Percentiles rank a stretch among this genome's conserved stretches.
These are phyloP conservation scores for Aspergillus udagawae DNA, from an alignment of 2,329 filamentous ascomycete species.

Conservation along the genomic window DNA sequence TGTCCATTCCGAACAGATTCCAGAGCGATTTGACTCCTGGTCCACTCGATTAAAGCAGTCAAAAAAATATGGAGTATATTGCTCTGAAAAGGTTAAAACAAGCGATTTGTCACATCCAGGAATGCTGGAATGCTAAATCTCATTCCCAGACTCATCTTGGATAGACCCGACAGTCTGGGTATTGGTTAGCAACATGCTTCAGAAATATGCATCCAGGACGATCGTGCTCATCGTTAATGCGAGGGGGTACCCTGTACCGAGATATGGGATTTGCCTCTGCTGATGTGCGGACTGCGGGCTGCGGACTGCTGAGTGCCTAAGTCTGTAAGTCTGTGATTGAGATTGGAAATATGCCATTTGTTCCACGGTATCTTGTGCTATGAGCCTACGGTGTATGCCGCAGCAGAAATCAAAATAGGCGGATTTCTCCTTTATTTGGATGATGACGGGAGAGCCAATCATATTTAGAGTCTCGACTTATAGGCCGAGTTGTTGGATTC, in stretches of 20 bases:
- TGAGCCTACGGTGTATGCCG: no score
- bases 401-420: not conserved
- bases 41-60: not conserved
- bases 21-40: no score
- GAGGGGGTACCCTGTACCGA: not conserved
- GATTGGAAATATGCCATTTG: no score
- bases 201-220: not conserved
- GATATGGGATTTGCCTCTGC: not conserved
- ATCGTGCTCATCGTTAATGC: not conserved
- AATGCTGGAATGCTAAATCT: not conserved
- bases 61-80: not conserved
- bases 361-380: no score
- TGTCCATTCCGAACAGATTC: no score
- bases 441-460: no score
- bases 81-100: not conserved
- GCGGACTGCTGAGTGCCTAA: not conserved
- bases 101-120: not conserved
- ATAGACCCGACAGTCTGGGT: slow-evolving; percentile 18
- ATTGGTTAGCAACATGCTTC: slow-evolving; percentile 2
- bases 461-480: not conserved
- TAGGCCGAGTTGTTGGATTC: not conserved
- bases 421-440: not conserved
- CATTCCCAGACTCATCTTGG: slow-evolving; percentile 1
- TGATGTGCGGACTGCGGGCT: no score
- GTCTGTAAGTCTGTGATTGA: no score